phyloP scores from a whole-genome alignment of 2,329 filamentous ascomycete species.

The Sclerotinia sclerotiorum region DNA sequence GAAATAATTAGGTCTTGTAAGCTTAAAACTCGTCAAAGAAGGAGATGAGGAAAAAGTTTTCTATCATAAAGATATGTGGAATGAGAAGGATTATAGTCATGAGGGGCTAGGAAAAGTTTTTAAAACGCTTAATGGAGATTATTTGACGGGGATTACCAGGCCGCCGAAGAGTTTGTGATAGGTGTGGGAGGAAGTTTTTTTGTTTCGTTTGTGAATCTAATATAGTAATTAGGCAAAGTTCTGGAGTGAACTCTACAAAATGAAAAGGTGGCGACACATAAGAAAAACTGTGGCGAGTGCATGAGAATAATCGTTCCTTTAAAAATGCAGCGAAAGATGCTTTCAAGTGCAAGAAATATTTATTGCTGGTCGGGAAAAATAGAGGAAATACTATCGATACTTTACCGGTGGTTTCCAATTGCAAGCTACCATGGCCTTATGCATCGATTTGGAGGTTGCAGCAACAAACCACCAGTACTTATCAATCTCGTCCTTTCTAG shows the following conservation, averaged over 20 bases:
- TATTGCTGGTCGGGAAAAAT: too few relatives aligned
- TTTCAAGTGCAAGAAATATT: too few relatives aligned
- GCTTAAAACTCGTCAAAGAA: conserved; percentile 44
- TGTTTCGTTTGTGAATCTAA: background rate
- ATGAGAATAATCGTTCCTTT: too few relatives aligned
- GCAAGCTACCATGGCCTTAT: background rate
- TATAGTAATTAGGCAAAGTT: too few relatives aligned
- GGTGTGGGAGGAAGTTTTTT: background rate
- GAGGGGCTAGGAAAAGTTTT: conserved; percentile 48
- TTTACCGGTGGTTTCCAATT: background rate
- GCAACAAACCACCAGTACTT: too few relatives aligned
- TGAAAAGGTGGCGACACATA: too few relatives aligned
- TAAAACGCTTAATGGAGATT: conserved; percentile 49
- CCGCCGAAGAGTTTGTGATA: background rate
- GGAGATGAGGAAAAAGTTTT: conserved; percentile 42
- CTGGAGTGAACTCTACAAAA: too few relatives aligned
- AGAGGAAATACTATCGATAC: background rate
- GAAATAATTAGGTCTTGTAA: conserved; percentile 41
- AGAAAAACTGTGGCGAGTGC: too few relatives aligned
- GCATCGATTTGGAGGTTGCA: too few relatives aligned
- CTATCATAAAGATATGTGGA: conserved; percentile 53
- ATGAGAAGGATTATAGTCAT: conserved; percentile 50
- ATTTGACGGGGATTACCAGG: conserved; percentile 40
- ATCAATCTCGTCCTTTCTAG: too few relatives aligned
- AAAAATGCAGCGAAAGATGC: too few relatives aligned